Evolutionary conservation across 345 rosid genomes (phyloP).

Genomic region (Schrenkiella parvula): DNA sequence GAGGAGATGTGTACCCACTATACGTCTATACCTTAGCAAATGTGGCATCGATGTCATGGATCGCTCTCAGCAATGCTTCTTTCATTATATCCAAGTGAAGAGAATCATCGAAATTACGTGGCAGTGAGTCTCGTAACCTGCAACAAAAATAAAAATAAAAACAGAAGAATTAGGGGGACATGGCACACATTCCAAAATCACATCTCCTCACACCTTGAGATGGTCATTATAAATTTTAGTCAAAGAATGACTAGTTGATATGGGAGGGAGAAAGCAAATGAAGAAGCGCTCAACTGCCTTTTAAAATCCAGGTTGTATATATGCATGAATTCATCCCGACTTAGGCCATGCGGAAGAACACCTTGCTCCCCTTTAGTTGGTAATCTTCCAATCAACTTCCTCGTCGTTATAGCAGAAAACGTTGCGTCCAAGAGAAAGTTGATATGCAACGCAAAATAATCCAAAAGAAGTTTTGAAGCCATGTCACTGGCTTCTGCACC

Average conservation of each 20-base stretch:
- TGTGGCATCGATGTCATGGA: constrained; percentile 78
- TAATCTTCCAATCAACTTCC: constrained; percentile 45
- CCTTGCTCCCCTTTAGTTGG: constrained; percentile 42
- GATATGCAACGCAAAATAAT: constrained; percentile 83
- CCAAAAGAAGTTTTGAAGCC: constrained; percentile 82
- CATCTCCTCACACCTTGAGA: not conserved
- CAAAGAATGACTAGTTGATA: not conserved
- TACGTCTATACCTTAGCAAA: constrained; percentile 69
- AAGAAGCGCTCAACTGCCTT: constrained; percentile 39
- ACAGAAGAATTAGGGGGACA: not conserved
- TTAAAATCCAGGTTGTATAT: constrained; percentile 44
- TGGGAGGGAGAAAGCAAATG: not conserved
- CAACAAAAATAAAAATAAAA: not conserved
- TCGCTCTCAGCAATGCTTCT: constrained; percentile 83
- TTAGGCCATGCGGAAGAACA: constrained; percentile 43
- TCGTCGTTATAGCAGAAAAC: constrained; percentile 49
- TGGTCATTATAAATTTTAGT: not conserved
- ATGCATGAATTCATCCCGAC: constrained; percentile 44
- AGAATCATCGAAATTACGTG: constrained; percentile 50
- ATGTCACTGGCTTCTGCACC: constrained; percentile 98
- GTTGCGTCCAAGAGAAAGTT: constrained; percentile 87
- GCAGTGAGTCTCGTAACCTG: constrained; percentile 60
- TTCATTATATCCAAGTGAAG: constrained; percentile 74
- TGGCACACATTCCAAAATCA: not conserved
- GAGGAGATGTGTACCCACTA: not conserved